A percentile compares a stretch with the other conserved stretches of the same genome.
Evolutionary conservation across 2,329 filamentous ascomycete species (phyloP).

Genomic region (Beauveria varroae): DNA sequence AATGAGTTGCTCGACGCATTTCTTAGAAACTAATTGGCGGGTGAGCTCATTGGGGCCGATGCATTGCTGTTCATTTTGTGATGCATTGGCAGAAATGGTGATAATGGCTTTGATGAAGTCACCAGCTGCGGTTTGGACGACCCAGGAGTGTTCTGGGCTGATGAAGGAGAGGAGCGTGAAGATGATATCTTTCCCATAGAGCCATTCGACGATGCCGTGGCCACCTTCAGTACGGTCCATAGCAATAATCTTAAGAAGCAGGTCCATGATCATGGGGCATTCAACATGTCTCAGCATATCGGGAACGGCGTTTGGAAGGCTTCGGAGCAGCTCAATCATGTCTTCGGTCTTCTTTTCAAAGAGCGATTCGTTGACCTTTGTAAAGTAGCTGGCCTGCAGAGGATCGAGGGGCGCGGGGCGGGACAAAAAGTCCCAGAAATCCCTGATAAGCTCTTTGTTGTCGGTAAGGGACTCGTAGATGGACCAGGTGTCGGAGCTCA

Average conservation of each 20-base stretch:
- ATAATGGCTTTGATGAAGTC: constrained; percentile 99
- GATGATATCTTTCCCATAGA: constrained; percentile 82
- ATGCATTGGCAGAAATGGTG: constrained; percentile 96
- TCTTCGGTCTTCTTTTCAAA: constrained; percentile 97
- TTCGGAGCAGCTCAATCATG: constrained; percentile 87
- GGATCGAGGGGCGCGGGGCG: constrained; percentile 81
- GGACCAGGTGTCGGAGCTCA: constrained; percentile 95
- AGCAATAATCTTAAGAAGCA: constrained; percentile 93
- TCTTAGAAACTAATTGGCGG: constrained; percentile 80
- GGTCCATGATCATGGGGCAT: constrained; percentile 96
- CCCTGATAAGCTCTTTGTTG: constrained; percentile 66
- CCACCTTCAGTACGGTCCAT: constrained; percentile 88
- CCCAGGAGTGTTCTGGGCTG: constrained; percentile 74
- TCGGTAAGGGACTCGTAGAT: constrained; percentile 90
- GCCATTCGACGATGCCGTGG: constrained; percentile 94
- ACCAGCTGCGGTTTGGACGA: constrained; percentile 91
- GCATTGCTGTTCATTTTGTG: constrained; percentile 96
- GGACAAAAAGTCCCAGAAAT: constrained; percentile 88
- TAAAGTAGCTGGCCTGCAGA: constrained; percentile 94
- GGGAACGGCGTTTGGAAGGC: constrained; percentile 70
- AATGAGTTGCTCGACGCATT: constrained; percentile 79
- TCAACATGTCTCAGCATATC: constrained; percentile 91
- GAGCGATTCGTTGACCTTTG: constrained; percentile 95
- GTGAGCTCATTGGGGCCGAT: constrained; percentile 97
- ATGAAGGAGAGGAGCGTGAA: constrained; percentile 82